Conservation (phyloP, 805 yeast species). For the Candida xyloterini region DNA sequence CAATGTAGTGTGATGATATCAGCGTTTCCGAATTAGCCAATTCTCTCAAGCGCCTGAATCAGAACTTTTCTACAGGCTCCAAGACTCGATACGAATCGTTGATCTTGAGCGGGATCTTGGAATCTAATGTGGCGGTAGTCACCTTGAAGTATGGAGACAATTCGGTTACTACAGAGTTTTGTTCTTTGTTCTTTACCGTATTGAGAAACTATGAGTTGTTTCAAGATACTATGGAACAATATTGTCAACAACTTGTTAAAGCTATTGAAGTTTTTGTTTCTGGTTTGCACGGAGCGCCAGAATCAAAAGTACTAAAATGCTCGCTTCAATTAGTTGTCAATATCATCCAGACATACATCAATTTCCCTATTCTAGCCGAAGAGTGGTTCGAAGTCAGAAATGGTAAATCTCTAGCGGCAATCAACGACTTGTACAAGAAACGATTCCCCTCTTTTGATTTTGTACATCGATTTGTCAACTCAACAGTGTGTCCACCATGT, state of each 20-base stretch:
- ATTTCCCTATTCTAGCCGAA: conserved; percentile 16
- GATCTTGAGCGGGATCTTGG: conserved; percentile 13
- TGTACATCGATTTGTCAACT: conserved; percentile 11
- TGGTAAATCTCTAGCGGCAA: conserved; percentile 4
- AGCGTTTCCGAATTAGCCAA: conserved; percentile 9
- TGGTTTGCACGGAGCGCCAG: conserved; percentile 12
- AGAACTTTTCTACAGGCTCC: conserved; percentile 15
- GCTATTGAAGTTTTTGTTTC: conserved; percentile 13
- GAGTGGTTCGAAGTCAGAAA: conserved; percentile 17
- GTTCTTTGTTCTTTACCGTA: conserved; percentile 11
- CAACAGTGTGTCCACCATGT: conserved; percentile 5
- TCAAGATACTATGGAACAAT: conserved; percentile 14
- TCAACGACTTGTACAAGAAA: conserved; percentile 3
- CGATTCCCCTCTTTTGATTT: conserved; percentile 21
- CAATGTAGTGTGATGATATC: conserved; percentile 15
- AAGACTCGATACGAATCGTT: conserved; percentile 13
- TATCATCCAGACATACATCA: conserved; percentile 12
- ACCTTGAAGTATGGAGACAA: conserved; percentile 14
- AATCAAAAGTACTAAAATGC: conserved; percentile 12
- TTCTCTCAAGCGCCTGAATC: conserved; percentile 18
- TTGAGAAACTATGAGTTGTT: conserved; percentile 15
- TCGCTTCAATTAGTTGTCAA: conserved; percentile 14
- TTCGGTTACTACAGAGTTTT: conserved; percentile 11
- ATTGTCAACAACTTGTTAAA: conserved; percentile 5
- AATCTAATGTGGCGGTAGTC: conserved; percentile 5